A percentile compares a stretch with the other conserved stretches of the same genome.
These are phyloP conservation scores for Fusarium citri DNA, from an alignment of 2,329 filamentous ascomycete genomes.

Conservation along the genomic window DNA sequence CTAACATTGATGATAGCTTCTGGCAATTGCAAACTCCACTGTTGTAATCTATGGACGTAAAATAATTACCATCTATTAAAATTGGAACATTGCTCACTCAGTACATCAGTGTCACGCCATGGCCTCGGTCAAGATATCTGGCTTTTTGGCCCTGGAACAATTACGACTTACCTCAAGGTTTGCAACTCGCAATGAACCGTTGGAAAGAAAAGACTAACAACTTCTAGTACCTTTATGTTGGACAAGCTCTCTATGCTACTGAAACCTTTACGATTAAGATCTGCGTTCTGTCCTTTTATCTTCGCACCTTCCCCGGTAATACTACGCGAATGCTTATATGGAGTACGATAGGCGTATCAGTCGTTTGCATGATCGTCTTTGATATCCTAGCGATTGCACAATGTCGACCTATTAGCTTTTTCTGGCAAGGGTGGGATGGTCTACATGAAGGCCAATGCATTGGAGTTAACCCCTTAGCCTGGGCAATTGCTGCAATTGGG, in stretches of 20 bases:
- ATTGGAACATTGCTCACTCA: not conserved
- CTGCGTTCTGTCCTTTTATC: conserved; percentile 14
- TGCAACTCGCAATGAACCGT: fast-evolving
- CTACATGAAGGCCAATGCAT: conserved; percentile 12
- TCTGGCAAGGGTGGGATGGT: conserved; percentile 18
- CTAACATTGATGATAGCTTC: not conserved
- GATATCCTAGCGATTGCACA: conserved; percentile 2
- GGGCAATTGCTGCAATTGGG: conserved; percentile 10
- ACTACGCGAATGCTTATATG: conserved; percentile 7
- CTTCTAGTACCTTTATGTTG: not conserved
- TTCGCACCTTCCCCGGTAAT: conserved; percentile 19
- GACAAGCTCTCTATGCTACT: conserved; percentile 16
- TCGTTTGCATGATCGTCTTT: conserved; percentile 2
- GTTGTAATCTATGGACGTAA: not conserved
- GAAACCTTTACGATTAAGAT: conserved; percentile 10
- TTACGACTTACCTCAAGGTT: conserved; percentile 4
- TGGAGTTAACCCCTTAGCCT: conserved; percentile 14
- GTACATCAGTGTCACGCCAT: not conserved
- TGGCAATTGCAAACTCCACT: not conserved
- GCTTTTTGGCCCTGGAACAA: not conserved
- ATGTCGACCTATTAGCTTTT: conserved; percentile 15
- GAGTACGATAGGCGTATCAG: not conserved
- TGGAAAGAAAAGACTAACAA: not conserved
- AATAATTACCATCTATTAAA: not conserved
- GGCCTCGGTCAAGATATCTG: conserved; percentile 19